Base-by-base conservation (phyloP, 2,329 filamentous ascomycete genomes). In the Colletotrichum graminicola region DNA sequence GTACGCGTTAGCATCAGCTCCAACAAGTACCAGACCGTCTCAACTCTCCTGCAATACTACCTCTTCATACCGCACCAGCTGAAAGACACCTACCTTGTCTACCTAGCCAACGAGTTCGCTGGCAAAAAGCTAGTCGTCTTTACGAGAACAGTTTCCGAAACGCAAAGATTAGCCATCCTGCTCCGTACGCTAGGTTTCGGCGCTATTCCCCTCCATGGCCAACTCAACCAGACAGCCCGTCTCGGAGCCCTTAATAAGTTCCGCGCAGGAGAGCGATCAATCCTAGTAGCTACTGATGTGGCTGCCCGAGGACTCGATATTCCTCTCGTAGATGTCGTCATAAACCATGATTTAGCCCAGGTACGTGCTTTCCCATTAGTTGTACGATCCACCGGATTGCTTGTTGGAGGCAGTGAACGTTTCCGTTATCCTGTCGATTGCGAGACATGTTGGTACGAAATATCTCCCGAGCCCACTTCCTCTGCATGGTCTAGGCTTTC, bases 221-320 rank as follows among this genome's bases (percentile, higher is more conserved):
- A 97, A 78, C 89, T 99, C 62, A 94, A 91, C 1, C 96, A 99
- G 80, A 93, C 93, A 1, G 88, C 93, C 21, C 94, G 96, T 75
- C 84, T 98, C 0, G 95, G 94, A 8, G 93, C 96, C 0, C 85
- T 99, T 11, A 93, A 93, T 79, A 98, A 98, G 80, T 98, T 99
- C 86, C 91, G 92, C 66, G 86, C 92, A 3, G 90, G 91, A 10
- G 89, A 88, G n/a, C 88, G 94, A 52, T 90, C 97, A 75, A 95
- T 99, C 49, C 88, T 99, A 5, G 93, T 98, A 4, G 94, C 94
- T 14, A 98, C 95, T 0, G 60, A 98, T 79, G 94, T 98, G n/a
- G 95, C 95, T 1, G 93, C 95, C 1, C 91, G 95, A 79, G 95
- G 95, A 86, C 86, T 98, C 8, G 95, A 98, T 84, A 97, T 98